A percentile compares a stretch with the other conserved stretches of the same genome.
These are phyloP conservation scores for Tylopilus sp. DNA, from an alignment of 1,284 basidiomycete genomes.

Conservation along the genomic window DNA sequence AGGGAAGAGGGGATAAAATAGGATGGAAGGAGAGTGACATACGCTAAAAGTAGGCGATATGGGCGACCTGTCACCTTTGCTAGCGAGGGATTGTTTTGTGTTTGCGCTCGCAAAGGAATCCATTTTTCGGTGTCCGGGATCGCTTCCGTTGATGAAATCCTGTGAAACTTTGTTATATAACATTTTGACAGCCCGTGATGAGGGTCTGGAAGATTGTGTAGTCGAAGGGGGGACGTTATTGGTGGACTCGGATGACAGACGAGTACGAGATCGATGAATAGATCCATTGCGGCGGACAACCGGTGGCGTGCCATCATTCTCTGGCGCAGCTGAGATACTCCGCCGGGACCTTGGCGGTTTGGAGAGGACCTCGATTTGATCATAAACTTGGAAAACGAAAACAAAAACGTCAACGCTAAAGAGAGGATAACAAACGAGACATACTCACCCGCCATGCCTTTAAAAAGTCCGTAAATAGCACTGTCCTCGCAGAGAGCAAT, in stretches of 20 bases:
- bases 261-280: conserved; percentile 23
- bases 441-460: conserved; percentile 72
- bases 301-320: conserved; percentile 36
- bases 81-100: conserved; percentile 37
- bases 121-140: conserved; percentile 47
- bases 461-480: conserved; percentile 78
- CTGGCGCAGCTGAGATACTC: conserved; percentile 62
- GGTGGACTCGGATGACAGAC: conserved; percentile 32
- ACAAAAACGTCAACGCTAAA: conserved; percentile 17
- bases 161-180: conserved; percentile 45
- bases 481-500: conserved; percentile 86
- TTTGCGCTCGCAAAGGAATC: conserved; percentile 52
- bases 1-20: not conserved
- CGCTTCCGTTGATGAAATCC: conserved; percentile 40
- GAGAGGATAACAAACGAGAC: conserved; percentile 10
- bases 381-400: conserved; percentile 52
- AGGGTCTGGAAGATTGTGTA: conserved; percentile 42
- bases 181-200: conserved; percentile 55
- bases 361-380: conserved; percentile 69
- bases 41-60: conserved; percentile 36
- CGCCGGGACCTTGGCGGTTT: conserved; percentile 55
- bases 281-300: conserved; percentile 27
- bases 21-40: conserved; percentile 14
- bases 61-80: conserved; percentile 33
- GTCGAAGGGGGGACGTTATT: conserved; percentile 25